Base-by-base conservation (phyloP, 176 grass and related monocot species). In the Paspalum vaginatum region DNA sequence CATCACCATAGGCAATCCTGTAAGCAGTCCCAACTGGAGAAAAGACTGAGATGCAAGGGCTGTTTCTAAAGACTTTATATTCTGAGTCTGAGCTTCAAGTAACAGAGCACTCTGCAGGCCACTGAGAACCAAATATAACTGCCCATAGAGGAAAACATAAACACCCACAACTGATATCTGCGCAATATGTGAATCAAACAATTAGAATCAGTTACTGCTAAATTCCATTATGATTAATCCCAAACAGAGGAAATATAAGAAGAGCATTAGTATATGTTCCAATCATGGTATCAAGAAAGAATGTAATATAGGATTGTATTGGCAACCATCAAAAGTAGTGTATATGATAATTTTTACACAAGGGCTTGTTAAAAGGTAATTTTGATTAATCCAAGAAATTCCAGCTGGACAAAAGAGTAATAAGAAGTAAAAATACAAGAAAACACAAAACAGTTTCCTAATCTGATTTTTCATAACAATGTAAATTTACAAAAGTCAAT, bases 31-130 rank as follows among this genome's bases (percentile, higher is more conserved):
- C 53, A 98, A 52, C 68, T 98, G 95, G 53, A 98, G 90, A 86
- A 98, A 98, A 86, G 92, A 98, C 68, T 98, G 95, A 76, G 95
- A 98, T 85, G 88, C 95, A 85, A 98, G 95, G 61, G 95, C 95
- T 74, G 88, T 98, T 86, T 98, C 92, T 70, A 98, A 87, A 32
- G 95, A 98, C 59, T 93, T 93, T 40, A 98, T 86, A 74, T 94
- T 94, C 58, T 91, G 88, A 62, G 79, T 85, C 75, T 77, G 77
- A 65, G 95, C 88, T 84, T 98, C 72, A 59, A 49, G 77, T 76
- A 98, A 67, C n/a, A 98, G 81, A 86, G 66, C 81, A 25, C 76
- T 90, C 66, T 94, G 88, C 64, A 98, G 68, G 37, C 95, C 95
- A 75, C 95, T 98, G 70, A 98, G 95, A 87, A 94, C 92, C 72